Evolutionary conservation across 2,329 filamentous ascomycete species (phyloP).

Genomic region (Penicillium hordei): DNA sequence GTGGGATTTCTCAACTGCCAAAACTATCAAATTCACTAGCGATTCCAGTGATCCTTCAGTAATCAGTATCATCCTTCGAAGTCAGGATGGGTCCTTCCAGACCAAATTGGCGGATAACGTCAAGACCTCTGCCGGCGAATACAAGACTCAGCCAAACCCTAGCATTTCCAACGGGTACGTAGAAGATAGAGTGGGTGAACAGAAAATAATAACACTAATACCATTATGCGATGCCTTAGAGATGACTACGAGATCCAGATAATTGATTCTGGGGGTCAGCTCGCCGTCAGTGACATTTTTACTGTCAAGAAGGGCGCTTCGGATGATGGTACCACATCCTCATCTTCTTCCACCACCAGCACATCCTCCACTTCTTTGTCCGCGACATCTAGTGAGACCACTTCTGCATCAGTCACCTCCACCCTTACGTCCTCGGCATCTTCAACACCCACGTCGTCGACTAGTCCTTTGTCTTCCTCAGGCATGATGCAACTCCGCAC

Average conservation of each 20-base stretch:
- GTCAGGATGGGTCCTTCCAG: slow-evolving; percentile 15
- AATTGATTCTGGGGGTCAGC: slow-evolving; percentile 12
- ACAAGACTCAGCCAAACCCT: slow-evolving; percentile 14
- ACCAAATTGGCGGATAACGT: slow-evolving; percentile 16
- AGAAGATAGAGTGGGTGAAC: background rate
- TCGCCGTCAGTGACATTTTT: slow-evolving; percentile 12
- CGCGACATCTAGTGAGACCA: background rate
- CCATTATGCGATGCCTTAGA: background rate
- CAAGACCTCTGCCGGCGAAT: slow-evolving; percentile 13
- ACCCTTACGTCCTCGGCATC: slow-evolving; percentile 1
- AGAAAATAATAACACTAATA: background rate
- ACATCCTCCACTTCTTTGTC: background rate
- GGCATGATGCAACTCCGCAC: slow-evolving; percentile 11
- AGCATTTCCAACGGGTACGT: slow-evolving; percentile 16
- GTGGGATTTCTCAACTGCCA: slow-evolving; percentile 13
- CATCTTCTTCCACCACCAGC: background rate
- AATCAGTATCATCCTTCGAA: slow-evolving; percentile 12
- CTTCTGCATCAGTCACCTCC: background rate
- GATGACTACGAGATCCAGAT: slow-evolving; percentile 13
- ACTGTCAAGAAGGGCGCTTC: slow-evolving; percentile 10
- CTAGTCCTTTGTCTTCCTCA: slow-evolving; percentile 7
- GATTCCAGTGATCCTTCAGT: slow-evolving; percentile 6
- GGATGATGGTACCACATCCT: slow-evolving; percentile 7
- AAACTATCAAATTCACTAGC: slow-evolving; percentile 13
- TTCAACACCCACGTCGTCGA: slow-evolving; percentile 1